A percentile compares a stretch with the other conserved stretches of the same genome.
Conservation (phyloP, 2,329 filamentous ascomycete species). For the Fusarium longipes region DNA sequence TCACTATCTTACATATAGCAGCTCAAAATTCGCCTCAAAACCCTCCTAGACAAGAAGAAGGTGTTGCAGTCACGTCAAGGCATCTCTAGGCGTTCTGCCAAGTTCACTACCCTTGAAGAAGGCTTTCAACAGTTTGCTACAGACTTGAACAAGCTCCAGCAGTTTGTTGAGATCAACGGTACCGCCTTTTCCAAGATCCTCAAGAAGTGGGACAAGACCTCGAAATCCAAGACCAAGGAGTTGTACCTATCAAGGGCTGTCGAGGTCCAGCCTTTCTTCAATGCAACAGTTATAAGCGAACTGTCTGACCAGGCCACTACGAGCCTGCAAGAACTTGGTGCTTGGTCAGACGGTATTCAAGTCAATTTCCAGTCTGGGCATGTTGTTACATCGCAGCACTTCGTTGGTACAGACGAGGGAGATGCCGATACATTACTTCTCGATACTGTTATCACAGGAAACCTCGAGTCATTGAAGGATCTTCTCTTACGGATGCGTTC, state of each 20-base stretch:
- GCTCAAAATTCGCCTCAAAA: constrained; percentile 93
- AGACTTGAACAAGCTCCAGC: constrained; percentile 96
- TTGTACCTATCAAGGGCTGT: constrained; percentile 95
- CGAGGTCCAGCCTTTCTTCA: constrained; percentile 98
- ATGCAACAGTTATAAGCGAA: constrained; percentile 95
- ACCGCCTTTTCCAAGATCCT: constrained; percentile 98
- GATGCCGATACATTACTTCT: constrained; percentile 90
- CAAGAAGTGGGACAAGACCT: constrained; percentile 99
- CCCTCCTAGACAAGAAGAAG: constrained; percentile 93
- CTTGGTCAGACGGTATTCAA: constrained; percentile 96
- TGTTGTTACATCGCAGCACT: constrained; percentile 72
- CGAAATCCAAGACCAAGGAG: constrained; percentile 98
- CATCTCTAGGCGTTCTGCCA: constrained; percentile 87
- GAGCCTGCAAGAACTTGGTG: constrained; percentile 92
- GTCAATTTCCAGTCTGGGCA: constrained; percentile 81
- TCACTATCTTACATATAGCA: constrained; percentile 53
- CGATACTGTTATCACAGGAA: constrained; percentile 86
- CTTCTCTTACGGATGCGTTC: constrained; percentile 79
- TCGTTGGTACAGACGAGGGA: constrained; percentile 82
- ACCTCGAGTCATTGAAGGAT: constrained; percentile 80
- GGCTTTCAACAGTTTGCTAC: constrained; percentile 97
- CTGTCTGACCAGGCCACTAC: constrained; percentile 97
- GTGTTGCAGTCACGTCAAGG: constrained; percentile 85
- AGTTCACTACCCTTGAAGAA: constrained; percentile 94
- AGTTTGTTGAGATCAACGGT: constrained; percentile 98